phyloP scores from a whole-genome alignment of 768 basidiomycete genomes.

The Lactarius evosmus region DNA sequence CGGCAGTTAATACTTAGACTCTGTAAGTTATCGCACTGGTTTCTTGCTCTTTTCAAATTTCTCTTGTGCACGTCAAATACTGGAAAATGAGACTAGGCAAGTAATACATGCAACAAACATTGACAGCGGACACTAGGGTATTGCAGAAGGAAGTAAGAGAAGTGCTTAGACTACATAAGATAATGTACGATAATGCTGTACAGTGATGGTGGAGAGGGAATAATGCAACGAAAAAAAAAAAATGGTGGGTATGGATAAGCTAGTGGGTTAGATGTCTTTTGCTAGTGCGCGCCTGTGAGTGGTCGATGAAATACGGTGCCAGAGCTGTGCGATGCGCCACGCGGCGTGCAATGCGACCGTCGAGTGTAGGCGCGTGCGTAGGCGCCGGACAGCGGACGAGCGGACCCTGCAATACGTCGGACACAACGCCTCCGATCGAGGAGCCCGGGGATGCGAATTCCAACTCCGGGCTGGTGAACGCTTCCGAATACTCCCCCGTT shows the following conservation, averaged over 20 bases:
- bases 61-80: not conserved
- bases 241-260: not conserved
- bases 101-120: not conserved
- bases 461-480: not conserved
- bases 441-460: not conserved
- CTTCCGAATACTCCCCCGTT: not conserved
- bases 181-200: not conserved
- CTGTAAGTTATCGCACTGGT: constrained; percentile 1
- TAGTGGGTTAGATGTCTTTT: not conserved
- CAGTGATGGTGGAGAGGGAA: not conserved
- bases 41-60: not conserved
- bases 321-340: constrained; percentile 5
- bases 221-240: not conserved
- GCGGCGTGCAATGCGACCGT: constrained; percentile 10
- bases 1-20: not conserved
- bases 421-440: not conserved
- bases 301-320: constrained; percentile 5
- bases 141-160: not conserved
- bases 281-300: not conserved
- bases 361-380: not conserved
- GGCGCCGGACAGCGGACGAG: not conserved
- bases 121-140: not conserved
- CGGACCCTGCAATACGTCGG: not conserved
- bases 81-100: constrained; percentile 2
- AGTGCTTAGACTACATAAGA: constrained; percentile 2